A percentile compares a stretch with the other conserved stretches of the same genome.
Conservation (phyloP, 1,284 basidiomycete species). For the Fomitiporia mediterranea region DNA sequence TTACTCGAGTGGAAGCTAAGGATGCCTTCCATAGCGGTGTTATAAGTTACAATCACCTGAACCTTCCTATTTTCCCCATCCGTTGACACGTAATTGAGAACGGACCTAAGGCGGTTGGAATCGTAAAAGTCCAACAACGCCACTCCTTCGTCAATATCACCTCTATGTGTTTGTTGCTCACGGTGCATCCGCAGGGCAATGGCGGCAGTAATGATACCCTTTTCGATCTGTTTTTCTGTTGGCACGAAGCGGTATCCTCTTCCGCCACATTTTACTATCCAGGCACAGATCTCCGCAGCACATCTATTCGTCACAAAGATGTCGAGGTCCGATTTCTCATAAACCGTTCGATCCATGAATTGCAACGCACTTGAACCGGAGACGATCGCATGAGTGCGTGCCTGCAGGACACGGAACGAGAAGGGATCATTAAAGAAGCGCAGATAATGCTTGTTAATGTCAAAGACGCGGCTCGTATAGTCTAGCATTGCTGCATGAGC, state of each 20-base stretch:
- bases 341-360: slow-evolving; percentile 22
- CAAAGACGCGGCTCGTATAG: slow-evolving; percentile 7
- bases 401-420: slow-evolving; percentile 22
- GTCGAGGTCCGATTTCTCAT: slow-evolving; percentile 23
- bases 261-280: slow-evolving; percentile 12
- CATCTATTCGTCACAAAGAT: slow-evolving; percentile 15
- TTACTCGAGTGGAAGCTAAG: slow-evolving; percentile 16
- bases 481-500: slow-evolving; percentile 2
- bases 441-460: slow-evolving; percentile 11
- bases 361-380: slow-evolving; percentile 24
- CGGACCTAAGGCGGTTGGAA: neutral
- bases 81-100: neutral
- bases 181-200: neutral
- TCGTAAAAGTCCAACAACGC: neutral
- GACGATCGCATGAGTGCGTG: slow-evolving; percentile 20
- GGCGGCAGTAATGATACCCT: neutral
- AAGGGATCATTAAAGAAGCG: slow-evolving; percentile 20
- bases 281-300: slow-evolving; percentile 15
- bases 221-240: neutral
- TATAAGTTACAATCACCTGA: slow-evolving; percentile 5
- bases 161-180: neutral
- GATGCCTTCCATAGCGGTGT: slow-evolving; percentile 3
- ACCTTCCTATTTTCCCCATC: neutral
- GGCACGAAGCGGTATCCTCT: slow-evolving; percentile 5
- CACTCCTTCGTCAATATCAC: neutral